A percentile compares a stretch with the other conserved stretches of the same genome.
phyloP scores from a whole-genome alignment of 208 protist species.

The Leishmania arabica region DNA sequence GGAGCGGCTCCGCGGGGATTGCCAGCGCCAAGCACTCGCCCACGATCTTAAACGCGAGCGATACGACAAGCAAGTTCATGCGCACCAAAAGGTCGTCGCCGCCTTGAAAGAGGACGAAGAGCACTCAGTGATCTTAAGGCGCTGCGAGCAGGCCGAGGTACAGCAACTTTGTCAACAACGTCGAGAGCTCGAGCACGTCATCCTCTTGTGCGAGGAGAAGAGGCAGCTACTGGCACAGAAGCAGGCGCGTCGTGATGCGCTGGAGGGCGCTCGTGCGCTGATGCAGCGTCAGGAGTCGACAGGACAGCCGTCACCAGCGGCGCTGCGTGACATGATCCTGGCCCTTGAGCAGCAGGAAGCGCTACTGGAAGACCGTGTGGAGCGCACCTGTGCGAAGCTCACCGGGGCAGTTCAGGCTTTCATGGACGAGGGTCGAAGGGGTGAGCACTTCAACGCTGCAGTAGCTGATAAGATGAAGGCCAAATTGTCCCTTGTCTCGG shows the following conservation, averaged over 20 bases:
- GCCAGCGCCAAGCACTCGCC: slow-evolving; percentile 15
- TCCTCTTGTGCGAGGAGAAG: slow-evolving; percentile 28
- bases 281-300: slow-evolving; percentile 26
- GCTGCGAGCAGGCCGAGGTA: slow-evolving; percentile 23
- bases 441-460: slow-evolving; percentile 37
- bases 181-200: slow-evolving; percentile 22
- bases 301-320: slow-evolving; percentile 20
- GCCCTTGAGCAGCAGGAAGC: slow-evolving; percentile 34
- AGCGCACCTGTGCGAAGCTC: slow-evolving; percentile 31
- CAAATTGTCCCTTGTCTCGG: slow-evolving; percentile 10
- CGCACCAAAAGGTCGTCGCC: slow-evolving; percentile 13
- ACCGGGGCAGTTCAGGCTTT: slow-evolving; percentile 38
- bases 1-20: slow-evolving; percentile 8
- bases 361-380: slow-evolving; percentile 43
- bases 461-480: slow-evolving; percentile 20
- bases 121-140: background rate
- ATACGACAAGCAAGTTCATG: slow-evolving; percentile 28
- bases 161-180: slow-evolving; percentile 24
- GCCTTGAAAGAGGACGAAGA: slow-evolving; percentile 12
- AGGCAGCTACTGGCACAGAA: slow-evolving; percentile 19
- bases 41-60: slow-evolving; percentile 23
- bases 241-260: slow-evolving; percentile 29
- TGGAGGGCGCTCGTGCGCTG: slow-evolving; percentile 23
- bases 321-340: slow-evolving; percentile 28
- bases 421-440: slow-evolving; percentile 27